Percentiles rank a stretch among this genome's conserved stretches.
Evolutionary conservation across 2,329 filamentous ascomycete genomes (phyloP).

Genomic region (Xylariaceae sp.): DNA sequence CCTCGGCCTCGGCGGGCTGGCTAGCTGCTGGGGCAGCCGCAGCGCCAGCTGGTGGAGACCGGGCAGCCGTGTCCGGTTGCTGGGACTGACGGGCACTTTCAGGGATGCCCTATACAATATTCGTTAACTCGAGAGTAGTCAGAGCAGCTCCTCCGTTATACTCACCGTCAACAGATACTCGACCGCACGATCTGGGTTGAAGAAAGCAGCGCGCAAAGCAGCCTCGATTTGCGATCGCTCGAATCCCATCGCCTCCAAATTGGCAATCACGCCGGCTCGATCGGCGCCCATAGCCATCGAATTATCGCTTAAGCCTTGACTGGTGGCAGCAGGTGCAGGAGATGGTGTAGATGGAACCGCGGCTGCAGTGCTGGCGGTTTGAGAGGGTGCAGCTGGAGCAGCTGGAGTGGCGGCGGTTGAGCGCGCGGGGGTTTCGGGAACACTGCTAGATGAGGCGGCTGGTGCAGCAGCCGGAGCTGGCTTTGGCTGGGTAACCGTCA

Average conservation of each 20-base stretch:
- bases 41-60: slow-evolving; percentile 46
- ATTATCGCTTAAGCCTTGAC: slow-evolving; percentile 66
- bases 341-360: slow-evolving; percentile 56
- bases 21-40: slow-evolving; percentile 46
- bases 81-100: slow-evolving; percentile 72
- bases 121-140: not conserved
- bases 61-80: slow-evolving; percentile 36
- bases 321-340: slow-evolving; percentile 53
- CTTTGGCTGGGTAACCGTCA: slow-evolving; percentile 65
- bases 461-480: slow-evolving; percentile 55
- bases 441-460: slow-evolving; percentile 62
- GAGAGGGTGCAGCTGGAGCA: slow-evolving; percentile 53
- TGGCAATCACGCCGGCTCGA: slow-evolving; percentile 78
- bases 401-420: slow-evolving; percentile 54
- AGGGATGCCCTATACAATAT: slow-evolving; percentile 74
- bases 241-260: slow-evolving; percentile 99
- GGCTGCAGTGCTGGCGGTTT: slow-evolving; percentile 43
- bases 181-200: slow-evolving; percentile 95
- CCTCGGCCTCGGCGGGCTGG: slow-evolving; percentile 44
- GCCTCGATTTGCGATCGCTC: slow-evolving; percentile 84
- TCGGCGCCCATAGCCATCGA: slow-evolving; percentile 85
- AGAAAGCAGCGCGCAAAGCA: slow-evolving; percentile 94
- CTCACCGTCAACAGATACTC: slow-evolving; percentile 89
- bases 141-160: slow-evolving; percentile 16
- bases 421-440: slow-evolving; percentile 65